phyloP scores from a whole-genome alignment of 2,329 filamentous ascomycete species.

The Chaetomiaceae sp. region DNA sequence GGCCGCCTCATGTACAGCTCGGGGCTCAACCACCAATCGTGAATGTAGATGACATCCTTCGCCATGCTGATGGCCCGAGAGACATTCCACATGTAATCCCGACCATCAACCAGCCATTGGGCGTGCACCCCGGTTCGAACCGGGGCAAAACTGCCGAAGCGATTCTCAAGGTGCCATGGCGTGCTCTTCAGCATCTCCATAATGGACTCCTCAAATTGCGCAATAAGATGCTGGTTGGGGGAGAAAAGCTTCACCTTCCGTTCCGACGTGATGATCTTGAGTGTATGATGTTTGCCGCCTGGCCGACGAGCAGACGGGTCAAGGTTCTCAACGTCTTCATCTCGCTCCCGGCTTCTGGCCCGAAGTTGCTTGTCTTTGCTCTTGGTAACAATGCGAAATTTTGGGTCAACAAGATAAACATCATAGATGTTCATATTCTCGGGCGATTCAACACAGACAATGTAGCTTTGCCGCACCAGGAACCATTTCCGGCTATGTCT shows the following conservation, averaged over 20 bases:
- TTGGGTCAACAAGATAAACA: conserved; percentile 91
- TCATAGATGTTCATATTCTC: conserved; percentile 99
- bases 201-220: conserved; percentile 93
- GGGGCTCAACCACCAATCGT: conserved; percentile 98
- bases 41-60: conserved; percentile 96
- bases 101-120: conserved; percentile 93
- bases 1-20: conserved; percentile 93
- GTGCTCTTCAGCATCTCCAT: conserved; percentile 78
- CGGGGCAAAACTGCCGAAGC: conserved; percentile 91
- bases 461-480: conserved; percentile 92
- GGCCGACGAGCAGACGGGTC: conserved; percentile 38
- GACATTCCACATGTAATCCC: conserved; percentile 99
- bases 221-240: conserved; percentile 80
- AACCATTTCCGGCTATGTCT: conserved; percentile 96
- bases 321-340: conserved; percentile 37
- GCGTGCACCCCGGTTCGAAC: conserved; percentile 82
- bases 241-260: conserved; percentile 87
- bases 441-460: conserved; percentile 96
- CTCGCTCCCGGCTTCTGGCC: conserved; percentile 34
- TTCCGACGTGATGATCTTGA: conserved; percentile 88
- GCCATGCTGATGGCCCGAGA: conserved; percentile 96
- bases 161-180: conserved; percentile 74
- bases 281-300: conserved; percentile 66
- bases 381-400: conserved; percentile 77
- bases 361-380: conserved; percentile 49